Evolutionary conservation across 257 asterid genomes (phyloP).

Genomic region (Verbena officinalis): DNA sequence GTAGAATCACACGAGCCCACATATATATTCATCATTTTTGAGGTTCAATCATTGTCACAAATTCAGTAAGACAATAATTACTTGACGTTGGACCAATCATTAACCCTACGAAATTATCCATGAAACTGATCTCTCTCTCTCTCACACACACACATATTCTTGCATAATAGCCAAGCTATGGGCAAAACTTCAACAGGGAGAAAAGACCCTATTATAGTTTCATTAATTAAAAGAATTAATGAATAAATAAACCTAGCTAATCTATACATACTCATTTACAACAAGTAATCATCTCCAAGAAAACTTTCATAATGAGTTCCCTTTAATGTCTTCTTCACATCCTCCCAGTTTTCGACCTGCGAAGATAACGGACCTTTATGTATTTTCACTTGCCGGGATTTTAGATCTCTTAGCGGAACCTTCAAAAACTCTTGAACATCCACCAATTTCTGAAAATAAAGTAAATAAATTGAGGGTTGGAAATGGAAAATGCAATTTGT

Average conservation of each 20-base stretch:
- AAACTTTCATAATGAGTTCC: conserved; percentile 80
- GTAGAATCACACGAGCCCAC: too few species aligned
- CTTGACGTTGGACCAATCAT: background rate
- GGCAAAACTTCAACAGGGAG: conserved; percentile 51
- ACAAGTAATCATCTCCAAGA: conserved; percentile 59
- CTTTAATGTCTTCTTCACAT: conserved; percentile 62
- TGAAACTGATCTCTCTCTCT: background rate
- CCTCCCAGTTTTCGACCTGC: conserved; percentile 88
- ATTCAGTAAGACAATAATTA: conserved; percentile 5
- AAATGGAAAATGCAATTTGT: background rate
- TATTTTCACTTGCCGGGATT: conserved; percentile 88
- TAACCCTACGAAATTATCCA: background rate
- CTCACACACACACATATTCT: background rate
- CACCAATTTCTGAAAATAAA: conserved; percentile 56
- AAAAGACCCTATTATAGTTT: conserved; percentile 37
- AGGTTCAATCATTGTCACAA: background rate
- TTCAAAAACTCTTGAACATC: conserved; percentile 84
- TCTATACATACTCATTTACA: conserved; percentile 48
- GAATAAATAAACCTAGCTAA: conserved; percentile 40
- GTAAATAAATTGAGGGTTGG: background rate
- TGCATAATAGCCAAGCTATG: background rate
- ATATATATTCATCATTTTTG: background rate
- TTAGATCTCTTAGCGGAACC: conserved; percentile 69
- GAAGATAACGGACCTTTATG: conserved; percentile 82
- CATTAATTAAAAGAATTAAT: conserved; percentile 49